These are phyloP conservation scores for Nitzschia putrida DNA, from an alignment of 108 stramenopile genomes.

Conservation along the genomic window DNA sequence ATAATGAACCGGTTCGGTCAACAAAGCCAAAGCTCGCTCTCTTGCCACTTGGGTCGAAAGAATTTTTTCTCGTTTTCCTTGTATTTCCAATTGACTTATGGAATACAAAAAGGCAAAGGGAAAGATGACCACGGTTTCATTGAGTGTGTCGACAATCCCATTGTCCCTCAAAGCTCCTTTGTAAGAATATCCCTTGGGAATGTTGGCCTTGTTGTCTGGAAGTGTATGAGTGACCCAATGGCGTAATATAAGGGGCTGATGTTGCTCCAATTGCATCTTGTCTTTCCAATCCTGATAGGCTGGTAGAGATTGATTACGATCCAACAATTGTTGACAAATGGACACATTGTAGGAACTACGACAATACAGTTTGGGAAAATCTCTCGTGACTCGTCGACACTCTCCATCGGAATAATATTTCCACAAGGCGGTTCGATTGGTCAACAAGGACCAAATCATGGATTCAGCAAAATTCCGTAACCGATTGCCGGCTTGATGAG, in stretches of 20 bases:
- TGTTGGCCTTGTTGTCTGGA: no score
- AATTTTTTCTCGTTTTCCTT: slow-evolving; percentile 1
- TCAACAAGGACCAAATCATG: slow-evolving; percentile 27
- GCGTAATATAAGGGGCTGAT: no score
- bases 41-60: slow-evolving; percentile 10
- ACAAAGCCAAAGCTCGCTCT: slow-evolving; percentile 5
- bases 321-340: slow-evolving; percentile 19
- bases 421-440: slow-evolving; percentile 23
- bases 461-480: slow-evolving; percentile 22
- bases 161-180: no score
- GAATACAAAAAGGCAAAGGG: no score
- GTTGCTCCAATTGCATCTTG: no score
- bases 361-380: background rate
- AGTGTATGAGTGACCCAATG: no score
- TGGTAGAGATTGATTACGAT: slow-evolving; percentile 21
- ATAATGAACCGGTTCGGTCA: background rate
- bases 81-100: no score
- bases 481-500: slow-evolving; percentile 26
- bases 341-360: background rate
- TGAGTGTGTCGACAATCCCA: no score
- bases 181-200: no score
- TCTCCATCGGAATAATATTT: background rate
- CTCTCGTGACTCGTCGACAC: background rate
- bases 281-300: slow-evolving; percentile 17
- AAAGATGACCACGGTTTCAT: no score